Base-by-base conservation (phyloP, 257 asterid species). In the Primulina eburnea region DNA sequence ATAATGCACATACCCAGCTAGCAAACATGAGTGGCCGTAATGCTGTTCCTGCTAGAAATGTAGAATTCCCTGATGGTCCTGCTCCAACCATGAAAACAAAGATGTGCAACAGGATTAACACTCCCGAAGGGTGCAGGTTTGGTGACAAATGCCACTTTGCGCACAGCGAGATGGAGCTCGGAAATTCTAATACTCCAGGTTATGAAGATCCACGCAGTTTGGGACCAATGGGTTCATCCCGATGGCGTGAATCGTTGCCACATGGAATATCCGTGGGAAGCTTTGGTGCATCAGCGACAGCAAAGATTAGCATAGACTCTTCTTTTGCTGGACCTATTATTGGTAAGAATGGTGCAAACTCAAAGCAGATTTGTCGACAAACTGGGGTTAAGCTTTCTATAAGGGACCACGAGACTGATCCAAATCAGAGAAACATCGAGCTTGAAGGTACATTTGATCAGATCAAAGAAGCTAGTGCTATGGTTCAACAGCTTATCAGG, bases 371-470 rank as follows among this genome's bases (percentile, higher is more conserved):
- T 2, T 83, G 87, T 24, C 77, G 79, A 35, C 70, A 73, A 59
- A 85, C 85, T 26, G 90, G 88, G 0, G 90, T 77, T 2, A 83
- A 77, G 81, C 78, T 85, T 12, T 73, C 86, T 1, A 75, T 85
- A 60, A 79, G 73, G 71, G 90, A 85, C 64, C 90, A 83, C 8
- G 88, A 83, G 14, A 67, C 81, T 0, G 81, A 83, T 69, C 77
- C 88, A 7, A 81, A 65, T 53, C 80, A 61, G 65, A 82, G 67
- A 77, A 83, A 83, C 62, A 86, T 86, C 17, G 88, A 81, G 83
- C 87, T 86, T n/a, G 88, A 86, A 68, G 91, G 87, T 6, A 77
- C 83, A 2, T 86, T 86, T 14, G 88, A 86, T 71, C 90, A 83
- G 82, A 85, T 85, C 60, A 75, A 83, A 72, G 81, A 81, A 63